Evolutionary conservation across 2,329 filamentous ascomycete species (phyloP).

Genomic region (Cladosporium sp.): DNA sequence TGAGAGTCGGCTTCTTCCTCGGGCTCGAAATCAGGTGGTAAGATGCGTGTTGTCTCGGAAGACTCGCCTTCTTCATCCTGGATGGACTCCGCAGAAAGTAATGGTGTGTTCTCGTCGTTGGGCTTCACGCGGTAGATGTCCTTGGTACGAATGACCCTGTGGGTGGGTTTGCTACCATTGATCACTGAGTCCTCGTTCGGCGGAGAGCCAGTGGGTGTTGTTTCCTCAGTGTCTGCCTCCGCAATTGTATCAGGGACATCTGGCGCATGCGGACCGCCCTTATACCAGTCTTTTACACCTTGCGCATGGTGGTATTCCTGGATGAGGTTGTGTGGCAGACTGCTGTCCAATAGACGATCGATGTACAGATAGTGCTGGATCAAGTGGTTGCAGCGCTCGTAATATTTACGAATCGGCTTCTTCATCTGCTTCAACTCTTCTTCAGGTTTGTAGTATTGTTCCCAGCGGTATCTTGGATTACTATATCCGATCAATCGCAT

Average conservation of each 20-base stretch:
- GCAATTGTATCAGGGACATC: conserved; percentile 69
- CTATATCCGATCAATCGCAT: conserved; percentile 84
- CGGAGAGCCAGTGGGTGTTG: conserved; percentile 29
- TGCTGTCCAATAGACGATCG: conserved; percentile 83
- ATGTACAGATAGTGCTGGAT: conserved; percentile 93
- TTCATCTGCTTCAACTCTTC: conserved; percentile 68
- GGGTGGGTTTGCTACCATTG: conserved; percentile 13
- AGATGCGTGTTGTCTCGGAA: conserved; percentile 35
- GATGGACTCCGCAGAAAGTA: conserved; percentile 48
- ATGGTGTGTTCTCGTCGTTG: conserved; percentile 60
- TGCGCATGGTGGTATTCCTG: conserved; percentile 75
- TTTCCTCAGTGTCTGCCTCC: conserved; percentile 62
- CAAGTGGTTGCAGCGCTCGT: conserved; percentile 82
- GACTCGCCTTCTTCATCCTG: conserved; percentile 43
- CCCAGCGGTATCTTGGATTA: conserved; percentile 81
- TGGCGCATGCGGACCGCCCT: conserved; percentile 13
- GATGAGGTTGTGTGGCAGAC: conserved; percentile 83
- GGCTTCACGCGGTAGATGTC: conserved; percentile 72
- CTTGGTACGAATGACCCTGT: conserved; percentile 70
- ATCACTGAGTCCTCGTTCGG: conserved; percentile 1
- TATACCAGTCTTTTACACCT: conserved; percentile 5
- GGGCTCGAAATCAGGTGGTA: conserved; percentile 64
- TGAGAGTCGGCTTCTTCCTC: conserved; percentile 70
- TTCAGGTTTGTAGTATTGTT: conserved; percentile 78
- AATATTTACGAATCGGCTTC: conserved; percentile 75